Percentiles rank a stretch among this genome's conserved stretches.
Conservation (phyloP, 345 rosid species). For the Alliaria petiolata region DNA sequence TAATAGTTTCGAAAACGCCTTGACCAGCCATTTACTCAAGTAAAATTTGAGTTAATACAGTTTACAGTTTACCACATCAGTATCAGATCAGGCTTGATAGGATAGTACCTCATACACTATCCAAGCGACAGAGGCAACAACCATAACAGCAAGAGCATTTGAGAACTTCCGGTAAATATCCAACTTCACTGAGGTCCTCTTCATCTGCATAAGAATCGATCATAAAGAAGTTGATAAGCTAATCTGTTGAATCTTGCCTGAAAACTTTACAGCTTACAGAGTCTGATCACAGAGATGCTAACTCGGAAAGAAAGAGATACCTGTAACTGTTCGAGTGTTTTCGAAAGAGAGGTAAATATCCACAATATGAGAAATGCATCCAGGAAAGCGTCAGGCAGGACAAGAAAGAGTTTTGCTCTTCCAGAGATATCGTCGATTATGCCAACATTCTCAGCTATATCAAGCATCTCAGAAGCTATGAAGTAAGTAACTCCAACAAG, state of each 20-base stretch:
- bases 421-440: slow-evolving; percentile 85
- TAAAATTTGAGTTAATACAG: not conserved
- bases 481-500: slow-evolving; percentile 85
- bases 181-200: slow-evolving; percentile 80
- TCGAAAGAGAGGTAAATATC: slow-evolving; percentile 88
- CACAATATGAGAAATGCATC: slow-evolving; percentile 95
- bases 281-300: not conserved
- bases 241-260: not conserved
- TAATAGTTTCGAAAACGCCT: not conserved
- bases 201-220: slow-evolving; percentile 43
- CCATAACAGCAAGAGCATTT: slow-evolving; percentile 76
- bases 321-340: slow-evolving; percentile 86
- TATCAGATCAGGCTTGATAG: not conserved
- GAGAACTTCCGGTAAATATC: slow-evolving; percentile 94
- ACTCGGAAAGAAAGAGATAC: slow-evolving; percentile 31
- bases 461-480: slow-evolving; percentile 83
- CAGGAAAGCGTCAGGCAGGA: slow-evolving; percentile 86
- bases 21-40: not conserved
- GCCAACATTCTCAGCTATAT: slow-evolving; percentile 88
- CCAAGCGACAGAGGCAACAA: slow-evolving; percentile 88
- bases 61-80: slow-evolving; percentile 3
- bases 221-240: not conserved
- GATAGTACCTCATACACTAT: slow-evolving; percentile 76
- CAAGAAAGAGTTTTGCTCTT: slow-evolving; percentile 80
- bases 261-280: not conserved